Evolutionary conservation across 495 filamentous ascomycete genomes (phyloP), one percentile per base, ranked within the genome.

Genomic region (Tuber brumale): DNA sequence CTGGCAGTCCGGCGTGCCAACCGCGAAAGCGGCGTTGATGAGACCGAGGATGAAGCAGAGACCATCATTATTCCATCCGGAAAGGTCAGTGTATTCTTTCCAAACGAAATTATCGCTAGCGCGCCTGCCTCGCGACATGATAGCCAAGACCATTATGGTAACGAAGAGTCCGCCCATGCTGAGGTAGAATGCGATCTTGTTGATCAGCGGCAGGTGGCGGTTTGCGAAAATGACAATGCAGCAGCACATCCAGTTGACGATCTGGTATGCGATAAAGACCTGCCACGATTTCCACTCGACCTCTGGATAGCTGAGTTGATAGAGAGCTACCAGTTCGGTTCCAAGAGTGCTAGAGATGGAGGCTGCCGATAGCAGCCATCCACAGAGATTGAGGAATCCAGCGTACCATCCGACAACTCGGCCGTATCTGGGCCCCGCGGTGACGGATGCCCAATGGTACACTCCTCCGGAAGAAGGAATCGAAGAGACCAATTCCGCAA

Each of bases 371-470:
- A 79, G 71, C 4, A 82, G 75, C 92, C 92, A 94, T n/a, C 90
- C 93, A 74, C 93, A 88, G 81, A 90, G 91, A 81, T 96, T 96
- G 85, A 91, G 89, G 84, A 88, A 93, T 12, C 93, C 93, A 0
- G 92, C 90, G 78, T 93, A 95, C 84, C 90, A 96, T 41, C 93
- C 92, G 69, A 89, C 85, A 2, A 88, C 82, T 21, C 92, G 88
- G 44, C 93, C 93, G 83, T 90, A 91, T 70, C 85, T 88, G 1
- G 87, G 88, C 3, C 92, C 92, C 8, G 89, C 89, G 0, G 92
- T 92, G 23, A 94, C 87, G 0, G 90, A 90, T 7, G 92, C 92
- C 92, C 92, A 95, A 83, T 95, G 93, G 78, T 95, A 95, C 2
- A 97, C 92, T 57, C 93, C 92, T n/a, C 90, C 91, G 12, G 90